A percentile compares a stretch with the other conserved stretches of the same genome.
phyloP scores from a whole-genome alignment of 805 yeast species.

The Teunomyces tritomae region DNA sequence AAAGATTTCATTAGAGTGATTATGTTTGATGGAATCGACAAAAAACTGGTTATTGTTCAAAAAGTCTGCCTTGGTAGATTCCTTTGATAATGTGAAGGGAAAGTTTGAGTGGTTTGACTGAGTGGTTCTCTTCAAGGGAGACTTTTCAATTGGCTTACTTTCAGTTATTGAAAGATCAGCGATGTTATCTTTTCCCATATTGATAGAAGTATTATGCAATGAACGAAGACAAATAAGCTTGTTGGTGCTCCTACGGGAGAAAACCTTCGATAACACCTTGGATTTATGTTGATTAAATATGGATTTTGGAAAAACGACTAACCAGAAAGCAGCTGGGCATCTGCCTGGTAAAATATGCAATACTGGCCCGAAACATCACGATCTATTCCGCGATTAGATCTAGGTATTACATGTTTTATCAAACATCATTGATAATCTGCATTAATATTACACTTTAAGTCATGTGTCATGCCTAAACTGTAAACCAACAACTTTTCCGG shows the following conservation, averaged over 20 bases:
- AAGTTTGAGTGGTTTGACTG: slow-evolving; percentile 19
- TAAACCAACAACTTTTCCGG: not conserved
- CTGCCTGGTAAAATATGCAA: not conserved
- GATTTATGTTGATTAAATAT: not conserved
- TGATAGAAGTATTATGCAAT: not conserved
- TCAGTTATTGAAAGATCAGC: slow-evolving; percentile 21
- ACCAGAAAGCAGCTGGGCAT: not conserved
- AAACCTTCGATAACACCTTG: slow-evolving; percentile 4
- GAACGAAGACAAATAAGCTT: slow-evolving; percentile 3
- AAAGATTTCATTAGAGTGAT: slow-evolving; percentile 54
- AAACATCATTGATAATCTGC: slow-evolving; percentile 9
- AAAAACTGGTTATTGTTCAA: slow-evolving; percentile 45
- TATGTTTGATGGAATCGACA: slow-evolving; percentile 45
- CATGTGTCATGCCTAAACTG: not conserved
- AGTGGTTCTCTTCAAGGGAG: slow-evolving; percentile 2
- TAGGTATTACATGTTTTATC: slow-evolving; percentile 2
- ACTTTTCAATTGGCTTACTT: not conserved
- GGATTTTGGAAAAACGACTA: not conserved
- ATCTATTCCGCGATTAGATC: not conserved
- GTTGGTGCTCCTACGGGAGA: not conserved
- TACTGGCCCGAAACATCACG: not conserved
- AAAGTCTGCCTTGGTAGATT: slow-evolving; percentile 49
- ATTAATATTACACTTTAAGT: slow-evolving; percentile 1
- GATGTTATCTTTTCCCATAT: slow-evolving; percentile 43
- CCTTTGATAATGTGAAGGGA: slow-evolving; percentile 48